phyloP scores from a whole-genome alignment of 208 protist genomes.

The Acanthamoeba sp. region DNA sequence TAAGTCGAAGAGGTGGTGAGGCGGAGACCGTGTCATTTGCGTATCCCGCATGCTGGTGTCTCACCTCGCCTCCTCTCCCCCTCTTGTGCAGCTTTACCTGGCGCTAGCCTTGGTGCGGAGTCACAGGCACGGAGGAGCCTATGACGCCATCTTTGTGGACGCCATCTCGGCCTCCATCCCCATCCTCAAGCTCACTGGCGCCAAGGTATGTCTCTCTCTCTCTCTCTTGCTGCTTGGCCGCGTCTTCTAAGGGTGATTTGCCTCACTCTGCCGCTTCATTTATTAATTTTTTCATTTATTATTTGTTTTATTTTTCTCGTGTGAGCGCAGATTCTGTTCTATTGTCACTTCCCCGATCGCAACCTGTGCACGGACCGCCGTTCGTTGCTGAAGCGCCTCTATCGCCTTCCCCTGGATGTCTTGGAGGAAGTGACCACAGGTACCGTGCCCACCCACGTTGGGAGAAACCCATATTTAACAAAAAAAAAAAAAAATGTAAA shows the following conservation, averaged over 20 bases:
- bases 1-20: not conserved
- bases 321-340: slow-evolving; percentile 94
- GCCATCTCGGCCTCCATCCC: slow-evolving; percentile 93
- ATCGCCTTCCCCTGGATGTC: slow-evolving; percentile 93
- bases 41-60: not conserved
- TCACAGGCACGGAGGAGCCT: slow-evolving; percentile 31
- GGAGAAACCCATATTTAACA: not conserved
- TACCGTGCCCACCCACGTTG: not conserved
- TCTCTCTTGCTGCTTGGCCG: not conserved
- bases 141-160: slow-evolving; percentile 94
- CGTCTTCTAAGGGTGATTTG: not conserved
- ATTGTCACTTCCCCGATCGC: slow-evolving; percentile 99
- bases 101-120: not conserved
- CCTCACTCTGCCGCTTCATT: not conserved
- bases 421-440: slow-evolving; percentile 92
- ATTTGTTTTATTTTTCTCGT: not conserved
- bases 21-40: not conserved
- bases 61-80: not conserved
- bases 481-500: no score
- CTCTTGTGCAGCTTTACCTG: slow-evolving; percentile 23
- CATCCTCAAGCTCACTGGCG: slow-evolving; percentile 90
- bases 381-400: slow-evolving; percentile 87
- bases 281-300: not conserved
- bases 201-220: slow-evolving; percentile 76
- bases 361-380: slow-evolving; percentile 86